phyloP scores from a whole-genome alignment of 2,329 filamentous ascomycete genomes.

The Claviceps humidiphila region DNA sequence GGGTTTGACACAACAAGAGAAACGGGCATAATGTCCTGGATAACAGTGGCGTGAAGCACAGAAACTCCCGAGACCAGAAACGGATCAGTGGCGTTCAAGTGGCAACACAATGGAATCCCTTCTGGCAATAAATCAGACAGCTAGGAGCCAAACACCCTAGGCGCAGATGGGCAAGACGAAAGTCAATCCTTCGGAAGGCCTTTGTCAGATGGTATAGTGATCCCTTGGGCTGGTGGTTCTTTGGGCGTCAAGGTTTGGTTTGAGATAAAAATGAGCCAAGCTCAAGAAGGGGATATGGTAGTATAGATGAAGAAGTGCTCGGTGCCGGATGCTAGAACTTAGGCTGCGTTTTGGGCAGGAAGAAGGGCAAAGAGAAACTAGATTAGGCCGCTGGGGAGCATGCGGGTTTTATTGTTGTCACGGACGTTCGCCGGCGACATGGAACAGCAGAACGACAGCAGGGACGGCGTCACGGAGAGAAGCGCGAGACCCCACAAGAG shows the following conservation, averaged over 20 bases:
- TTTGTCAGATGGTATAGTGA: background rate
- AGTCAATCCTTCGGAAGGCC: slow-evolving; percentile 11
- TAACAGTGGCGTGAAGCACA: slow-evolving; percentile 2
- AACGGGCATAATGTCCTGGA: slow-evolving; percentile 28
- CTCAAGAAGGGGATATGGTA: slow-evolving; percentile 7
- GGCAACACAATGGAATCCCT: background rate
- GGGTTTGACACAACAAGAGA: slow-evolving; percentile 33
- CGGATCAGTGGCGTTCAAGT: slow-evolving; percentile 2
- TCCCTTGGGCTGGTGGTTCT: slow-evolving; percentile 10
- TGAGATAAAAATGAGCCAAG: slow-evolving; percentile 8
- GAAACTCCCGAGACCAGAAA: slow-evolving; percentile 4
- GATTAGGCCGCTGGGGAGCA: slow-evolving; percentile 26
- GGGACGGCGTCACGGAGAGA: too few species aligned
- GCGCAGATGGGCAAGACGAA: slow-evolving; percentile 15
- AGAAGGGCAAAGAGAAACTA: slow-evolving; percentile 17
- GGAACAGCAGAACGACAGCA: slow-evolving; percentile 5
- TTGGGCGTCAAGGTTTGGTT: slow-evolving; percentile 9
- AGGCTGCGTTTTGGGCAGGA: slow-evolving; percentile 22
- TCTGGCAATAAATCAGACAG: slow-evolving; percentile 10
- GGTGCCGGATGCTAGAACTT: slow-evolving; percentile 10
- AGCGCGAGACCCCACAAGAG: slow-evolving; percentile 13
- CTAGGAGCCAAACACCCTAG: slow-evolving; percentile 6
- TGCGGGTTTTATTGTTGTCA: slow-evolving; percentile 35
- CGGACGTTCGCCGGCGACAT: slow-evolving; percentile 16
- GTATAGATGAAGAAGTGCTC: slow-evolving; percentile 5